phyloP scores from a whole-genome alignment of 2,329 filamentous ascomycete species.

The Fusarium sp. region DNA sequence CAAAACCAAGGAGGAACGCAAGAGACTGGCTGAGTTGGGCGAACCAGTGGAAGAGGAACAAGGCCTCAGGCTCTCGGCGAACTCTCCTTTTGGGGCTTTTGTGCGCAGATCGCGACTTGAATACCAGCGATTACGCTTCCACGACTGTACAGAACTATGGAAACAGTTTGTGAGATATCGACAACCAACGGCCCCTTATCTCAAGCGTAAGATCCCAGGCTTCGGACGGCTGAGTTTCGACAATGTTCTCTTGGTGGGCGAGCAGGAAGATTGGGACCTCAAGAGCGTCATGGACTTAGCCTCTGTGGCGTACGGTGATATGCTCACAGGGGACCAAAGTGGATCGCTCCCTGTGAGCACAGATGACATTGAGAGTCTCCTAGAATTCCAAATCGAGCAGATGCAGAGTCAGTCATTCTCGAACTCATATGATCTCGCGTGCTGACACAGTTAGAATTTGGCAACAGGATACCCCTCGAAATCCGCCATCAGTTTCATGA shows the following conservation, averaged over 20 bases:
- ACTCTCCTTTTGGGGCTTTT: slow-evolving; percentile 84
- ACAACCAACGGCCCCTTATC: slow-evolving; percentile 73
- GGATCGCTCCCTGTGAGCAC: slow-evolving; percentile 68
- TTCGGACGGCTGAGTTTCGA: slow-evolving; percentile 68
- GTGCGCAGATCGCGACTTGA: slow-evolving; percentile 81
- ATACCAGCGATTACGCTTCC: slow-evolving; percentile 81
- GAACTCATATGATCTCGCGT: neutral
- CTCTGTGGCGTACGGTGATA: slow-evolving; percentile 61
- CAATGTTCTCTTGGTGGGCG: slow-evolving; percentile 60
- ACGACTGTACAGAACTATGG: slow-evolving; percentile 83
- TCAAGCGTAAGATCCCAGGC: slow-evolving; percentile 69
- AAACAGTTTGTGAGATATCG: slow-evolving; percentile 83
- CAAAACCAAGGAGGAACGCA: slow-evolving; percentile 69
- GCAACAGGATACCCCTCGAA: slow-evolving; percentile 78
- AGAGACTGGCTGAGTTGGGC: slow-evolving; percentile 60
- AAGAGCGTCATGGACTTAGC: slow-evolving; percentile 56
- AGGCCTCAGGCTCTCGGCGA: slow-evolving; percentile 71
- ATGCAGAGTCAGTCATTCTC: slow-evolving; percentile 75
- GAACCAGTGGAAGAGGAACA: slow-evolving; percentile 56
- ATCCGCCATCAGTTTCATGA: slow-evolving; percentile 76
- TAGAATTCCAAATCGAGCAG: slow-evolving; percentile 89
- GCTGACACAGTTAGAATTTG: slow-evolving; percentile 64
- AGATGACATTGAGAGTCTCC: slow-evolving; percentile 80
- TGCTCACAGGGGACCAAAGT: slow-evolving; percentile 55
- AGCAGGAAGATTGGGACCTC: slow-evolving; percentile 59